phyloP scores from a whole-genome alignment of 768 basidiomycete genomes.

The Amylocystis lapponica region DNA sequence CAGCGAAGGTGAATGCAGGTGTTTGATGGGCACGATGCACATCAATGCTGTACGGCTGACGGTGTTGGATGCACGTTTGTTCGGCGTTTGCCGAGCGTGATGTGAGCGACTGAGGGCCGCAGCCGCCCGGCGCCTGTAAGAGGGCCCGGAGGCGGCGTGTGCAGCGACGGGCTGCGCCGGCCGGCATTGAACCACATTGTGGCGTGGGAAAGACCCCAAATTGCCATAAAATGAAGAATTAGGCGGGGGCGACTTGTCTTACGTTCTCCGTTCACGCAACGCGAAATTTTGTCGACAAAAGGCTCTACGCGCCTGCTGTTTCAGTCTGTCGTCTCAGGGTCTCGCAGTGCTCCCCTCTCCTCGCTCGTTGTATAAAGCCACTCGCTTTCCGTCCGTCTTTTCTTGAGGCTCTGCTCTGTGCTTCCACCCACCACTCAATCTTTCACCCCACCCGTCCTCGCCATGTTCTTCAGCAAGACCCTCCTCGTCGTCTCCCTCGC shows the following conservation, averaged over 20 bases:
- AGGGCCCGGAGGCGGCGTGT: too few relatives aligned
- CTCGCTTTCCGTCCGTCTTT: constrained; percentile 5
- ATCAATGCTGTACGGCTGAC: not conserved
- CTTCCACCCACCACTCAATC: constrained; percentile 1
- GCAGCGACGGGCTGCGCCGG: not conserved
- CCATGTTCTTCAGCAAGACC: constrained; percentile 38
- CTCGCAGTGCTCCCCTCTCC: constrained; percentile 1
- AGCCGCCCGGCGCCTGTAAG: too few relatives aligned
- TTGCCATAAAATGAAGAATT: not conserved
- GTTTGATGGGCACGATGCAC: not conserved
- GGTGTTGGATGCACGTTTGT: not conserved
- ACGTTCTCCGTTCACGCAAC: too few relatives aligned
- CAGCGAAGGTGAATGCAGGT: constrained; percentile 38
- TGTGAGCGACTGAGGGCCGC: not conserved
- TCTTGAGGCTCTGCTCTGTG: constrained; percentile 4
- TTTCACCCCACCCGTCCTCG: constrained; percentile 9
- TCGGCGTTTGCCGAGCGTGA: not conserved
- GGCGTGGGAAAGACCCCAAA: constrained; percentile 5
- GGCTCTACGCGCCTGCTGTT: too few relatives aligned
- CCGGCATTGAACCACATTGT: not conserved
- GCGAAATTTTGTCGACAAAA: too few relatives aligned
- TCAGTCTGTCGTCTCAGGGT: constrained; percentile 1
- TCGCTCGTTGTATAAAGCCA: constrained; percentile 6
- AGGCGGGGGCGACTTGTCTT: constrained; percentile 6
- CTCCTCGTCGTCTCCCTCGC: constrained; percentile 7